These are phyloP conservation scores for Chlamydomonas urium DNA, from an alignment of 139 green algal genomes.

Conservation along the genomic window DNA sequence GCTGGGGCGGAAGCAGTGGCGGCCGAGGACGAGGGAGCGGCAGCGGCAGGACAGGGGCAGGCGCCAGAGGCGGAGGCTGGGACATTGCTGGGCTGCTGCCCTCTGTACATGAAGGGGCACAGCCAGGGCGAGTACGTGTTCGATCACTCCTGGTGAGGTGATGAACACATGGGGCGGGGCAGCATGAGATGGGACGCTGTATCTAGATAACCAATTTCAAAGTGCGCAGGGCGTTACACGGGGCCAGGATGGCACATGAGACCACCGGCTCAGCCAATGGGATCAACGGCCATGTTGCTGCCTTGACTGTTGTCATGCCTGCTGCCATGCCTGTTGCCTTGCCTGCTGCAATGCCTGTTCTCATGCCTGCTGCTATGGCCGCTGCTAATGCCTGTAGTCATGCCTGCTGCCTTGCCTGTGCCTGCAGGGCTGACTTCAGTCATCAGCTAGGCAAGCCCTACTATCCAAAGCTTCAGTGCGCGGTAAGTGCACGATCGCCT, in stretches of 20 bases:
- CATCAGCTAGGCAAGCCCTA: slow-evolving; percentile 4
- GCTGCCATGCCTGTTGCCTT: not conserved
- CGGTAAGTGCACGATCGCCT: not conserved
- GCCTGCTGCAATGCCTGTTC: not conserved
- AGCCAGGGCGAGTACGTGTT: slow-evolving; percentile 10
- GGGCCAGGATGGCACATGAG: not conserved
- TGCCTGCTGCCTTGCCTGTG: not conserved
- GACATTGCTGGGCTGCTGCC: not conserved
- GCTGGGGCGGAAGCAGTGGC: too few species aligned
- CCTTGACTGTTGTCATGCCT: not conserved
- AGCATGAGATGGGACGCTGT: not conserved
- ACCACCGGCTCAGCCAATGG: not conserved
- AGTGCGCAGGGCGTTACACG: not conserved
- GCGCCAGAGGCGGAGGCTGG: not conserved
- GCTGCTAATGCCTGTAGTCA: not conserved
- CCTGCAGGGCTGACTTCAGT: not conserved
- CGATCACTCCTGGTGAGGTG: not conserved
- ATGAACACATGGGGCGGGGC: not conserved
- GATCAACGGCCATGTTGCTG: not conserved
- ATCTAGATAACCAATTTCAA: not conserved
- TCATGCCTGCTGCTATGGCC: not conserved
- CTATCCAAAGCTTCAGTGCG: slow-evolving; percentile 13
- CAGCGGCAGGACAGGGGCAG: too few species aligned
- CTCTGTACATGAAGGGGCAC: slow-evolving; percentile 12
- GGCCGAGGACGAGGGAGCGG: too few species aligned